Evolutionary conservation across 1,139 yeast species (phyloP), one percentile per base, ranked within the genome.

Genomic region (Hansenula lynferdii): DNA sequence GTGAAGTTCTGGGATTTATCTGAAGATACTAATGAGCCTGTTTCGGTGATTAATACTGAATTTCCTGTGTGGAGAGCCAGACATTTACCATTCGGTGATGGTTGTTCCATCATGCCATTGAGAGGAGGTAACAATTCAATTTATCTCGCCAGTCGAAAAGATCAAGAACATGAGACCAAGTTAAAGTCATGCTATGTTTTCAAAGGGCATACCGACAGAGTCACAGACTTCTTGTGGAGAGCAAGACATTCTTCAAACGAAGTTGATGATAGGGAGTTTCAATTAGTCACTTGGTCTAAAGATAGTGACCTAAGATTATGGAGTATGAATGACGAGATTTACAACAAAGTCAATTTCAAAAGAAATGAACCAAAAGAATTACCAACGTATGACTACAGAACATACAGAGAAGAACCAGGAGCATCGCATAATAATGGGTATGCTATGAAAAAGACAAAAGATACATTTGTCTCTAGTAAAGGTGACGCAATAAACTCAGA

Each of bases 1-100:
- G 85, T 92, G n/a, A 89, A 87, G 55, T 74, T 80, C 43, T 92
- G 98, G 98, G 81, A 87, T 52, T 71, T 79, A 44, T 56, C 69
- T 37, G 45, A 59, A 42, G 52, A 61, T 35, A 56, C 60, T 3
- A 56, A 53, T 18, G 53, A 57, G 10, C 86, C 95, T 0, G 64
- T 71, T 8, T 75, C 76, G 31, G 75, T 84, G 0, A 74, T 92
- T 1, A 60, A 70, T 15, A 79, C 96, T 0, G 85, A 75, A 35
- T 90, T 82, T 56, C 97, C 97, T 0, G 85, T 92, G 2, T 80
- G 95, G 62, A 70, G 96, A 47, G 95, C 97, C 0, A 66, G 97
- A 35, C 80, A 81, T 41, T 65, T 90, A 23, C 98, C 98, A 0
- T 87, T 89, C 66, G 97, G 97, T 1, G 67, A 72, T 19, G 96